Conservation (phyloP, 352 stramenopile genomes). For the Phytopythium boreale region DNA sequence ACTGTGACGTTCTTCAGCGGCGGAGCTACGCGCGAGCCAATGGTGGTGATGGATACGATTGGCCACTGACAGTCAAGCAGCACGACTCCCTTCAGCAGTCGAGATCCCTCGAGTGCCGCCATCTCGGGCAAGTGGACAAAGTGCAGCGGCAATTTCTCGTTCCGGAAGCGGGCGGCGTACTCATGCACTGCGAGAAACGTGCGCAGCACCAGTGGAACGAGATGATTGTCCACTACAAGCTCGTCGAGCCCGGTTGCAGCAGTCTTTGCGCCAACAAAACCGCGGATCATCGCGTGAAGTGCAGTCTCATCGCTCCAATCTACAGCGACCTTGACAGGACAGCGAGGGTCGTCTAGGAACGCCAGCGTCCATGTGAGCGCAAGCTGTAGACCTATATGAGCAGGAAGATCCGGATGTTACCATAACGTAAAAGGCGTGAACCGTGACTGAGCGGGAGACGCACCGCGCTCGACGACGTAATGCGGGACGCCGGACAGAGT, state of each 20-base stretch:
- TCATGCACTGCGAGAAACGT: slow-evolving; percentile 42
- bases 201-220: slow-evolving; percentile 40
- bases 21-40: background rate
- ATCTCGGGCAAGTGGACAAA: slow-evolving; percentile 31
- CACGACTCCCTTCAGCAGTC: slow-evolving; percentile 39
- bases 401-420: background rate
- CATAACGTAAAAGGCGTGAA: background rate
- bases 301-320: slow-evolving; percentile 38
- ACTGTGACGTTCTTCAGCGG: slow-evolving; percentile 25
- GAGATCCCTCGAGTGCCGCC: slow-evolving; percentile 22
- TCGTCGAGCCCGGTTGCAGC: slow-evolving; percentile 12
- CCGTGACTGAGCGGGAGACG: background rate
- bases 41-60: background rate
- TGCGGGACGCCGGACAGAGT: slow-evolving; percentile 24
- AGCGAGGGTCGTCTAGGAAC: slow-evolving; percentile 37
- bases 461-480: slow-evolving; percentile 28
- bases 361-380: slow-evolving; percentile 44
- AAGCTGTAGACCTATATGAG: slow-evolving; percentile 35
- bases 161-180: slow-evolving; percentile 32
- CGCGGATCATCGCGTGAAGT: slow-evolving; percentile 37
- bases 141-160: slow-evolving; percentile 41
- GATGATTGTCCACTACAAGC: slow-evolving; percentile 7
- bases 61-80: slow-evolving; percentile 43
- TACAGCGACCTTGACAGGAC: slow-evolving; percentile 37
- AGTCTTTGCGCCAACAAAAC: slow-evolving; percentile 40